phyloP scores from a whole-genome alignment of 2,329 filamentous ascomycete genomes.

The Cryoendolithus antarcticus region DNA sequence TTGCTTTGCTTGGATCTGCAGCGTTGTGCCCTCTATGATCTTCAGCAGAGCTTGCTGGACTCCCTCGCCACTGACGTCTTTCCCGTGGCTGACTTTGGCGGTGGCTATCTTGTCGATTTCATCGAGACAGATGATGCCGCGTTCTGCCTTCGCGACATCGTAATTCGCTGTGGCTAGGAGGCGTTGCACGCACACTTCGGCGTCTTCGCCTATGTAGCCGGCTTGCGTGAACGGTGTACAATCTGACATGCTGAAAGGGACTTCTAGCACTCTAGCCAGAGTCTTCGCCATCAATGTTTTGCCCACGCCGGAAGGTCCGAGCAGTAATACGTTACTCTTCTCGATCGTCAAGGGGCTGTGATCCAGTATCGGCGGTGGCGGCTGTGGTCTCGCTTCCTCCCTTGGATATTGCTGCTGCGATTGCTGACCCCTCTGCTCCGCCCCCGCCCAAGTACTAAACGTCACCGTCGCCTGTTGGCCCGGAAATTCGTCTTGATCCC shows the following conservation, averaged over 20 bases:
- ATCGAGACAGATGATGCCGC: constrained; percentile 89
- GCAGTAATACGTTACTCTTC: constrained; percentile 85
- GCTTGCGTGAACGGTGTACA: constrained; percentile 94
- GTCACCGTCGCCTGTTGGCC: constrained; percentile 44
- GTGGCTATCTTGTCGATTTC: constrained; percentile 97
- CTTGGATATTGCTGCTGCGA: constrained; percentile 8
- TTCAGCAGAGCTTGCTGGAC: constrained; percentile 93
- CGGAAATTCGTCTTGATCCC: constrained; percentile 46
- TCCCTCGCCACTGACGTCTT: constrained; percentile 90
- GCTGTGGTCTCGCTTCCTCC: constrained; percentile 7
- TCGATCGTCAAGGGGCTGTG: constrained; percentile 61
- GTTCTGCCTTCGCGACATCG: constrained; percentile 69
- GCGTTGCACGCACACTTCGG: constrained; percentile 87
- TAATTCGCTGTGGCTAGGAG: constrained; percentile 84
- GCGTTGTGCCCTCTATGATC: constrained; percentile 88
- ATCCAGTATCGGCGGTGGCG: constrained; percentile 37
- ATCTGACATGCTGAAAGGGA: constrained; percentile 90
- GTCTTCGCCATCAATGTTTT: constrained; percentile 96
- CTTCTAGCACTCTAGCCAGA: constrained; percentile 79
- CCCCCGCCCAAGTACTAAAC: constrained; percentile 9
- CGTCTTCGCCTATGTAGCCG: constrained; percentile 94
- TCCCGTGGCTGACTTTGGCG: constrained; percentile 72
- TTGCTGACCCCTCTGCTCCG: constrained; percentile 2
- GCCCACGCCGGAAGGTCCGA: constrained; percentile 87
- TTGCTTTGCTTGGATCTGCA: constrained; percentile 82